Conservation (phyloP, 768 basidiomycete species). For the Serendipita sp. region DNA sequence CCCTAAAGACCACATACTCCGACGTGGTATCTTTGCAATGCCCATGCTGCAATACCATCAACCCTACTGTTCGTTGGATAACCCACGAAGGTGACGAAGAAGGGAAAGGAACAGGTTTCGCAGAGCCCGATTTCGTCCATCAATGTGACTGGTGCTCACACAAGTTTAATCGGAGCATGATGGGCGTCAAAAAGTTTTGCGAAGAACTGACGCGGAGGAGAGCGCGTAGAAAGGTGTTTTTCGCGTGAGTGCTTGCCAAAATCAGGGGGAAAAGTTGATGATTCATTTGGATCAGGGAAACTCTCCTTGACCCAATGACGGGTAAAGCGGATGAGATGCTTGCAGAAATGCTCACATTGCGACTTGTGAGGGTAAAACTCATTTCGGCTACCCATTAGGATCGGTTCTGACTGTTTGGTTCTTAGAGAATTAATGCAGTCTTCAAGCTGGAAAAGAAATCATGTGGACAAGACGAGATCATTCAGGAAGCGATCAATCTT, state of each 20-base stretch:
- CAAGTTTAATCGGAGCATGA: neutral
- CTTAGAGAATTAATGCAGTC: neutral
- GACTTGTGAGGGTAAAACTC: neutral
- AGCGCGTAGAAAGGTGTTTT: neutral
- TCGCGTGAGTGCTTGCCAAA: neutral
- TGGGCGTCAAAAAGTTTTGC: constrained; percentile 2
- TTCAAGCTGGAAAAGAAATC: neutral
- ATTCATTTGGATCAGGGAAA: neutral
- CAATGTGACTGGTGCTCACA: neutral
- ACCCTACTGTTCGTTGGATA: neutral
- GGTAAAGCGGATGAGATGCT: neutral
- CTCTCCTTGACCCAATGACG: neutral
- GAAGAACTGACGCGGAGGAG: neutral
- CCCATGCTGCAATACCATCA: neutral
- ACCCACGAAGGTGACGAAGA: neutral
- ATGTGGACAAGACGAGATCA: neutral
- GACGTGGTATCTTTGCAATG: neutral
- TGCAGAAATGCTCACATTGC: neutral
- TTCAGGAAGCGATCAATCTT: neutral
- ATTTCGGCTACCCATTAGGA: neutral
- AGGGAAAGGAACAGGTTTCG: neutral
- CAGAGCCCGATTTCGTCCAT: neutral
- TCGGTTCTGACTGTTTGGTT: neutral
- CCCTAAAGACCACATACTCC: neutral
- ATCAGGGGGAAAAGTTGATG: neutral